A percentile compares a stretch with the other conserved stretches of the same genome.
Conservation (phyloP, 1,139 yeast species). For the Wickerhamomyces sp. region DNA sequence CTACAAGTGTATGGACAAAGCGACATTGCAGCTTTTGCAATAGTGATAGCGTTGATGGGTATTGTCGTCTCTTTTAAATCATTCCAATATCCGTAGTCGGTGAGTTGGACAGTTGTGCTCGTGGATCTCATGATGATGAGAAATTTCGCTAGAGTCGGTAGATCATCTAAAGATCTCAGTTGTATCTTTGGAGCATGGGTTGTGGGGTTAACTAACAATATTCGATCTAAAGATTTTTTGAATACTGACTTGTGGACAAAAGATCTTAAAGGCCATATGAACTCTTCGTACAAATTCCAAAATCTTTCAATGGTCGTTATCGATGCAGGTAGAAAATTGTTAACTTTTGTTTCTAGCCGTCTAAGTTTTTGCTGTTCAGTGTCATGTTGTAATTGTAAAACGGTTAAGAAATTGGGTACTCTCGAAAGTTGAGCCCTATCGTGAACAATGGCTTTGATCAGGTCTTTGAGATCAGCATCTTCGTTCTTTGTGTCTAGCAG, state of each 20-base stretch:
- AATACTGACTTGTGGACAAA: constrained; percentile 34
- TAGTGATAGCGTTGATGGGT: constrained; percentile 25
- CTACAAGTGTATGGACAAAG: constrained; percentile 27
- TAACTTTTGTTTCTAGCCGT: constrained; percentile 9
- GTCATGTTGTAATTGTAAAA: constrained; percentile 4
- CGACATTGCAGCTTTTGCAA: constrained; percentile 28
- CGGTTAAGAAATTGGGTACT: constrained; percentile 2
- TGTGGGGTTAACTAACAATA: constrained; percentile 4
- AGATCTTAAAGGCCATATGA: constrained; percentile 39
- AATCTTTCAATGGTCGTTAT: constrained; percentile 27
- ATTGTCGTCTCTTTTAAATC: constrained; percentile 26
- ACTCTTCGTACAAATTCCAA: constrained; percentile 31
- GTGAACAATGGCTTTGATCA: constrained; percentile 4
- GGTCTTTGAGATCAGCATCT: constrained; percentile 6
- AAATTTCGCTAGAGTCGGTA: constrained; percentile 33
- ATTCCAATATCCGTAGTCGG: constrained; percentile 7
- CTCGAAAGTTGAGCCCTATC: constrained; percentile 10
- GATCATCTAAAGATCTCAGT: constrained; percentile 30
- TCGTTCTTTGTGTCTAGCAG: constrained; percentile 11
- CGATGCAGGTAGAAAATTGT: constrained; percentile 27
- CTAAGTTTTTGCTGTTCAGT: constrained; percentile 1
- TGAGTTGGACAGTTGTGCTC: constrained; percentile 23
- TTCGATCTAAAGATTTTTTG: constrained; percentile 11
- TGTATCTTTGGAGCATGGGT: constrained; percentile 7
- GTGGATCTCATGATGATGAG: constrained; percentile 35